Conservation (phyloP, 371 early-diverging fungal species). For the Mucor plumbeus region DNA sequence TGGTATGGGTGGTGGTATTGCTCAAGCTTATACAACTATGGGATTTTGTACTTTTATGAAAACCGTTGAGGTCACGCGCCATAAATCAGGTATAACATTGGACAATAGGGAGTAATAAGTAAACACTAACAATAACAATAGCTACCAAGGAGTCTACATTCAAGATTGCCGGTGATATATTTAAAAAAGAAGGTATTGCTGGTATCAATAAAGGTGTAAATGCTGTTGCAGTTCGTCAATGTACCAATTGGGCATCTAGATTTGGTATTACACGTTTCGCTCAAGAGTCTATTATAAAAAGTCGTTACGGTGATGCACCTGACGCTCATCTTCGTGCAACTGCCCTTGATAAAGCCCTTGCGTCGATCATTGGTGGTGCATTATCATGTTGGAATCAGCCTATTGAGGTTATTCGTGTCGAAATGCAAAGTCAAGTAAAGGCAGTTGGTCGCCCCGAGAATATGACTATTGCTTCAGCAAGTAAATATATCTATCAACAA, state of each 20-base stretch:
- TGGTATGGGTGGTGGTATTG: constrained; percentile 91
- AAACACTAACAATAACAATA: constrained; percentile 15
- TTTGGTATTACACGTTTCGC: constrained; percentile 90
- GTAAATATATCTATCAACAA: constrained; percentile 89
- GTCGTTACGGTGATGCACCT: constrained; percentile 52
- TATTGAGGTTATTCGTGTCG: constrained; percentile 96
- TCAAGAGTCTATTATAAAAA: constrained; percentile 72
- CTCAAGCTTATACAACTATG: constrained; percentile 97
- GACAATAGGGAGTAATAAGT: not conserved
- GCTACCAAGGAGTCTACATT: constrained; percentile 76
- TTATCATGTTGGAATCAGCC: constrained; percentile 97
- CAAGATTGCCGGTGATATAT: constrained; percentile 87
- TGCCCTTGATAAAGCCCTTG: constrained; percentile 69
- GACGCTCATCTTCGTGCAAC: constrained; percentile 46
- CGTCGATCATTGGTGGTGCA: constrained; percentile 89
- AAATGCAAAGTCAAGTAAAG: constrained; percentile 95
- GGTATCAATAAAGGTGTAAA: constrained; percentile 96
- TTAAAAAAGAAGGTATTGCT: constrained; percentile 88
- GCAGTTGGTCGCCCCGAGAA: constrained; percentile 85
- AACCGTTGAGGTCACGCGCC: constrained; percentile 97
- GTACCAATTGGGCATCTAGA: constrained; percentile 96
- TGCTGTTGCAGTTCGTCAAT: constrained; percentile 91
- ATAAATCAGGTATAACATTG: constrained; percentile 70
- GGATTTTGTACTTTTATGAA: constrained; percentile 99
- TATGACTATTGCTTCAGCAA: constrained; percentile 80